These are phyloP conservation scores for Venturia nashicola DNA, from an alignment of 2,329 filamentous ascomycete species.

Conservation along the genomic window DNA sequence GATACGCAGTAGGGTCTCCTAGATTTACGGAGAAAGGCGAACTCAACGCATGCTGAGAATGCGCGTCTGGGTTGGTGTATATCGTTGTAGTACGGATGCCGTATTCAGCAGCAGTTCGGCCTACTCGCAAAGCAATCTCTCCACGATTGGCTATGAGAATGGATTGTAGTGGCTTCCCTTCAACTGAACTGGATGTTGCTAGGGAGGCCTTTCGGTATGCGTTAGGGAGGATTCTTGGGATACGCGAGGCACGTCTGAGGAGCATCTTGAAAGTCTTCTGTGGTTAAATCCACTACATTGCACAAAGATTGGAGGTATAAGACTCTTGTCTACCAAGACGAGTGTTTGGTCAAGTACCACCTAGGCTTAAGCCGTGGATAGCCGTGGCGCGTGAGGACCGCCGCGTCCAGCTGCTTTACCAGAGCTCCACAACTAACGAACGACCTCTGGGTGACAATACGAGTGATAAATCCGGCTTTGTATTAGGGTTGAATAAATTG, in stretches of 20 bases:
- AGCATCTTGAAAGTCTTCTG: background rate
- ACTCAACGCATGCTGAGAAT: conserved; percentile 75
- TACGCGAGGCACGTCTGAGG: background rate
- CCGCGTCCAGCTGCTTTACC: background rate
- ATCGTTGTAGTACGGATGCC: conserved; percentile 89
- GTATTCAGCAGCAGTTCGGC: conserved; percentile 73
- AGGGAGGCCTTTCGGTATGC: conserved; percentile 1
- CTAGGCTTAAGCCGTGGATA: conserved; percentile 1
- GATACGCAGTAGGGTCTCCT: conserved; percentile 71
- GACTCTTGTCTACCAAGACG: background rate
- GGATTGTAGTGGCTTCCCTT: conserved; percentile 44
- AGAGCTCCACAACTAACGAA: background rate
- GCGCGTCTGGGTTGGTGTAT: conserved; percentile 84
- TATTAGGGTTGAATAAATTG: too few species aligned
- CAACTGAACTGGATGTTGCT: background rate
- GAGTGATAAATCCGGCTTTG: too few species aligned
- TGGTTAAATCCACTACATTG: background rate
- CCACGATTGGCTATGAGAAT: conserved; percentile 94
- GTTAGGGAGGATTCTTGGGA: background rate
- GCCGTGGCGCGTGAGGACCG: background rate
- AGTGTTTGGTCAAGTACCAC: background rate
- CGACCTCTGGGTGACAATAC: too few species aligned
- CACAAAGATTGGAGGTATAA: background rate
- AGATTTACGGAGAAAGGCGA: conserved; percentile 77
- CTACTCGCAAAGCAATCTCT: conserved; percentile 90